Percentiles rank a stretch among this genome's conserved stretches.
Conservation (phyloP, 2,329 filamentous ascomycete genomes). For the Alternaria burnsii region DNA sequence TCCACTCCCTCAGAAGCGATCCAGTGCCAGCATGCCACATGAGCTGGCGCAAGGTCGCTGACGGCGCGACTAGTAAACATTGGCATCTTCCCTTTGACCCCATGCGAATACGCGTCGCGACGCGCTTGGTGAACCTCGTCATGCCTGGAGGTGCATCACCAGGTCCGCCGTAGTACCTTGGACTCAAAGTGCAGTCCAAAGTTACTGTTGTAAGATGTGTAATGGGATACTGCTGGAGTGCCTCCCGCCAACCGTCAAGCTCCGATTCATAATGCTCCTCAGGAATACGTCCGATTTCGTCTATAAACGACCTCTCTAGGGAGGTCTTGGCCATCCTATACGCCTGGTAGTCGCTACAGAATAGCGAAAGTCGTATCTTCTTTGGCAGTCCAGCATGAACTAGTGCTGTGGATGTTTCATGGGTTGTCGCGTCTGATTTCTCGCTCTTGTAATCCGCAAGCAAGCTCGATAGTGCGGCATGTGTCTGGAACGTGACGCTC, state of each 20-base stretch:
- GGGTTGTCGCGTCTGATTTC: not conserved
- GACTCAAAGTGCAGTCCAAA: conserved; percentile 2
- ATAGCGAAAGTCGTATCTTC: conserved; percentile 1
- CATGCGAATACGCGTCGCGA: conserved; percentile 1
- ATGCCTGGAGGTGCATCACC: conserved; percentile 2
- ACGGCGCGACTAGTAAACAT: conserved; percentile 2
- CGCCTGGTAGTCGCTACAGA: not conserved
- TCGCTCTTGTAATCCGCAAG: not conserved
- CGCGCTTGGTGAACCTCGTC: not conserved
- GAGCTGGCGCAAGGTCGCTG: not conserved
- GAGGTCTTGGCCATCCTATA: not conserved
- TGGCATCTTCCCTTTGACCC: conserved; percentile 3
- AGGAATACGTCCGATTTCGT: not conserved
- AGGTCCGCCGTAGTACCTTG: conserved; percentile 1
- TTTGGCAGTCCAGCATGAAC: not conserved
- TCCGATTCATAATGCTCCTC: not conserved
- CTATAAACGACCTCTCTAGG: not conserved
- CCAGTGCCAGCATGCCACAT: not conserved
- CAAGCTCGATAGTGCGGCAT: not conserved
- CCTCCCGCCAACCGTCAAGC: conserved; percentile 4
- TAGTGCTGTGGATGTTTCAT: not conserved
- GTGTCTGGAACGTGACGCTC: conserved; percentile 7
- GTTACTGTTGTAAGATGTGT: conserved; percentile 1
- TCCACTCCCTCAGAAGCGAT: not conserved
- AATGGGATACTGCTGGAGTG: not conserved